These are phyloP conservation scores for Populus euphratica DNA, from an alignment of 345 rosid species.

Conservation along the genomic window DNA sequence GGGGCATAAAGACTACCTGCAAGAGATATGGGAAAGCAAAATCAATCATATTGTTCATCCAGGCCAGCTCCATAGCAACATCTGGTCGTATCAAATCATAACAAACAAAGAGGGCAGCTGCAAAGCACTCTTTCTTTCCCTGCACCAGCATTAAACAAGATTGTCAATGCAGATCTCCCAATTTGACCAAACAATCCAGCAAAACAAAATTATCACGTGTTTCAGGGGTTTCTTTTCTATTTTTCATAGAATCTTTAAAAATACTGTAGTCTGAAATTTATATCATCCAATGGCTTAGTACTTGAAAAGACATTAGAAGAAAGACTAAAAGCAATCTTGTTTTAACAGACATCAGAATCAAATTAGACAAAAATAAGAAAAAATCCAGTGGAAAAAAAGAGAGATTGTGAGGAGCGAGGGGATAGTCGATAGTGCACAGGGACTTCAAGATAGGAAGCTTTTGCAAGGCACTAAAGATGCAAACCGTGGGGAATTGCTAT, in stretches of 20 bases:
- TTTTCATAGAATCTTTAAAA: background rate
- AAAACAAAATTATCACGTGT: background rate
- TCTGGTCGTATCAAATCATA: conserved; percentile 78
- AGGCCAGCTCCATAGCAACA: conserved; percentile 78
- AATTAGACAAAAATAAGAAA: background rate
- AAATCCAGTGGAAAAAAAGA: background rate
- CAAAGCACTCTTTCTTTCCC: conserved; percentile 89
- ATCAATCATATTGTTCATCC: conserved; percentile 89
- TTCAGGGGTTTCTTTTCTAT: too few relatives aligned
- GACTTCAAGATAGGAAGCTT: background rate
- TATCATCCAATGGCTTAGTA: background rate
- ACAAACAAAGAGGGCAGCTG: conserved; percentile 87
- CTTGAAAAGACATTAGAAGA: background rate
- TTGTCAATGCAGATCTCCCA: background rate
- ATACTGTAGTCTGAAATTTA: background rate
- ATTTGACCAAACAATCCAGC: background rate
- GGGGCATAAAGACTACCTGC: conserved; percentile 3
- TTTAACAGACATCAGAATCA: background rate
- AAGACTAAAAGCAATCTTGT: background rate
- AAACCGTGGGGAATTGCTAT: background rate
- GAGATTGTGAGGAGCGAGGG: background rate
- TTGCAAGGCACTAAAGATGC: background rate
- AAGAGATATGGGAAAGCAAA: conserved; percentile 70
- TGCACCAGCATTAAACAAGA: conserved; percentile 16
- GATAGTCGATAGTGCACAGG: background rate